Base-by-base conservation (phyloP, 2,329 filamentous ascomycete species). In the Xylariaceae sp. region DNA sequence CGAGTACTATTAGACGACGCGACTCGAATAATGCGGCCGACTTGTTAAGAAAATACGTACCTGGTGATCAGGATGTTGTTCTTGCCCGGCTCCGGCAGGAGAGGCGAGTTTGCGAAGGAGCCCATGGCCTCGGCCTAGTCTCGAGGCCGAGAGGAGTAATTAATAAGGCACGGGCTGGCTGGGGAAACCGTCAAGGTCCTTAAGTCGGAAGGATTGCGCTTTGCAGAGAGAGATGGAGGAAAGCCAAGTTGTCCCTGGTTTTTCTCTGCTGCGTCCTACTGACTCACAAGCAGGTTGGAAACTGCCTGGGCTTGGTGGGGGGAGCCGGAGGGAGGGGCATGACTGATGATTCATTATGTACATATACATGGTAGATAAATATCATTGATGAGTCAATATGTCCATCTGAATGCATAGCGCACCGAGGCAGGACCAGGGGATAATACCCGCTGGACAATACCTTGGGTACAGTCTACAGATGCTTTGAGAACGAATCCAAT, bases 51-150 rank as follows among this genome's bases (percentile, higher is more conserved):
- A 26, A 21, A 29, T 18, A 49, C 55, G 16, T 40, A 54, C 54
- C 87, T 92, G 41, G 92, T 96, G 65, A 97, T 86, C 58, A 97
- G 81, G 64, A 95, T 84, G 71, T 96, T 97, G 65, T 85, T 81
- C 78, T 95, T 86, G 63, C 87, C 88, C 68, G 83, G 75, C 65
- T 83, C 72, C 60, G 87, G 87, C 60, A 89, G 71, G 57, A 87
- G 81, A 26, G 57, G 55, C 36, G 51, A 22, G 26, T 42, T 32
- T n/a, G 58, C 47, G 51, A 46, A 16, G 30, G 55, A 66, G 13
- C 49, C 55, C 55, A 58, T 60, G 32, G n/a, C 46, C 15, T 7
- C 12, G 22, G 26, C 26, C 12, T 21, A 29, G 41, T 26, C 41
- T 21, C 41, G 13, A 26, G 5, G 41, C 12, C 10, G 18, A n/a